Percentiles rank a stretch among this genome's conserved stretches.
Conservation (phyloP, 805 yeast genomes). For the Peterozyma xylosa region DNA sequence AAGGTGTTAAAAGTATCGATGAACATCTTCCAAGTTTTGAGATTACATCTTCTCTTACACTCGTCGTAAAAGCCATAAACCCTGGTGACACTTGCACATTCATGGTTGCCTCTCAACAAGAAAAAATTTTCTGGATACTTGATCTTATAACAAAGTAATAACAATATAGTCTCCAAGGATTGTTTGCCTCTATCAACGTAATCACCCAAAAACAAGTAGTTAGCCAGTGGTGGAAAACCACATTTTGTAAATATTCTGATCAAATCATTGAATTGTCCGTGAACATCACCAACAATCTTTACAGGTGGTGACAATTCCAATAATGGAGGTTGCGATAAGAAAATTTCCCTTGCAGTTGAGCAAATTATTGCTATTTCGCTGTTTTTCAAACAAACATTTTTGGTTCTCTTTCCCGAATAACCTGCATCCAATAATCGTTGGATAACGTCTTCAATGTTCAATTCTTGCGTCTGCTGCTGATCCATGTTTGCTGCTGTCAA, state of each 20-base stretch:
- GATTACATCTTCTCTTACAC: conserved; percentile 87
- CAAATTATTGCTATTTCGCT: conserved; percentile 87
- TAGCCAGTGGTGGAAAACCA: conserved; percentile 94
- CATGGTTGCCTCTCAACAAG: conserved; percentile 91
- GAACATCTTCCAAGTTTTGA: conserved; percentile 90
- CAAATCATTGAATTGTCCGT: conserved; percentile 92
- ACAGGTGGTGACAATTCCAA: conserved; percentile 84
- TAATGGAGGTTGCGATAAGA: conserved; percentile 83
- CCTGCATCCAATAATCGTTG: conserved; percentile 94
- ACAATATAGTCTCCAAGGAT: conserved; percentile 82
- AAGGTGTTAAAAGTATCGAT: conserved; percentile 92
- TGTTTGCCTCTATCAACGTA: conserved; percentile 98
- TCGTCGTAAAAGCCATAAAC: conserved; percentile 98
- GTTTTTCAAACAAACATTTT: conserved; percentile 79
- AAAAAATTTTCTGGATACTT: conserved; percentile 96
- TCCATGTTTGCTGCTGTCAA: neutral
- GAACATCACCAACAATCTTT: conserved; percentile 89
- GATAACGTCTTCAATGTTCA: conserved; percentile 76
- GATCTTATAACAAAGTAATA: conserved; percentile 86
- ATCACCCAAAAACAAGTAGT: conserved; percentile 90
- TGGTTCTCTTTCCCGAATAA: conserved; percentile 88
- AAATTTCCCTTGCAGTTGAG: conserved; percentile 80
- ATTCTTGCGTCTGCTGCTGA: conserved; percentile 16
- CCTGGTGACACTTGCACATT: conserved; percentile 93
- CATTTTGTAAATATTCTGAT: conserved; percentile 89